These are phyloP conservation scores for Phaeomoniella chlamydospora DNA, from an alignment of 2,329 filamentous ascomycete species.

Conservation along the genomic window DNA sequence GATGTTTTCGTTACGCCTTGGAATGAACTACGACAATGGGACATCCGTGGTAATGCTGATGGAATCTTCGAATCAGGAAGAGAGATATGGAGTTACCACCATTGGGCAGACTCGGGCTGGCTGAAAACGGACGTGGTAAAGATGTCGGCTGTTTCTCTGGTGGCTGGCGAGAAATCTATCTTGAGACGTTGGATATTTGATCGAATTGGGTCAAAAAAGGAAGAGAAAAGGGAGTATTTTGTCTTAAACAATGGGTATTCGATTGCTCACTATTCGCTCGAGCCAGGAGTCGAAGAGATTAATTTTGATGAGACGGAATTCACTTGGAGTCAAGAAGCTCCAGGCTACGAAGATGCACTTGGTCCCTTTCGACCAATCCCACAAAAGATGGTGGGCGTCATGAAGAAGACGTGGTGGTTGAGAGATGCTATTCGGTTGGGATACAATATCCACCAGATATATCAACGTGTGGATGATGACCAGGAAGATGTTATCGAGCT, in stretches of 20 bases:
- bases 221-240: slow-evolving; percentile 25
- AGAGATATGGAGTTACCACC: slow-evolving; percentile 27
- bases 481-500: not conserved
- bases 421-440: not conserved
- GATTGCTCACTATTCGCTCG: slow-evolving; percentile 25
- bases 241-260: slow-evolving; percentile 29
- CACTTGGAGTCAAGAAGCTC: slow-evolving; percentile 27
- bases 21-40: slow-evolving; percentile 29
- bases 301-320: slow-evolving; percentile 27
- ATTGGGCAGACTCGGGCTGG: slow-evolving; percentile 24
- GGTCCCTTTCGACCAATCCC: slow-evolving; percentile 24
- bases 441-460: not conserved
- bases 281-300: slow-evolving; percentile 19
- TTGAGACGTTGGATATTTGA: slow-evolving; percentile 30
- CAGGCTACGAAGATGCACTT: slow-evolving; percentile 22
- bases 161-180: slow-evolving; percentile 24
- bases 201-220: slow-evolving; percentile 18
- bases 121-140: slow-evolving; percentile 28
- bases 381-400: not conserved
- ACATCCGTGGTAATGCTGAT: slow-evolving; percentile 24
- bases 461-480: not conserved
- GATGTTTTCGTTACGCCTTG: slow-evolving; percentile 21
- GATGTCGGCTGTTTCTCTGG: slow-evolving; percentile 25
- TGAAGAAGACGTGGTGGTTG: not conserved
- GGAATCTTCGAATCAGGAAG: slow-evolving; percentile 28